Percentiles rank a stretch among this genome's conserved stretches.
These are phyloP conservation scores for Aegilops umbellulata DNA, from an alignment of 176 grass and related monocot species.

Conservation along the genomic window DNA sequence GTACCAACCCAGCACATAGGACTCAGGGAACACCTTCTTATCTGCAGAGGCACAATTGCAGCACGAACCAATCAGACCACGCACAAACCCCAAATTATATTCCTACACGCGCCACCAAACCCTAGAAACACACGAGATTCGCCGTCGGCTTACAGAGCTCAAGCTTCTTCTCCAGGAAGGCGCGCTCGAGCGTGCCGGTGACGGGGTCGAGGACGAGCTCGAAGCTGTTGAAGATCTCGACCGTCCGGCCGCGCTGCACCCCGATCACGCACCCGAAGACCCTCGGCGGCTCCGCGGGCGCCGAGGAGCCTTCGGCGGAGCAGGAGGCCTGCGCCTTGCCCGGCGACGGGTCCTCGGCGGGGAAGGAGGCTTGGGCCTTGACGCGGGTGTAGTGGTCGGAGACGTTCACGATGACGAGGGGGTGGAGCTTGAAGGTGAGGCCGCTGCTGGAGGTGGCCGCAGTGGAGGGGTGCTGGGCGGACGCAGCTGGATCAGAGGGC, in stretches of 20 bases:
- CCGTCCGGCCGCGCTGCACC: slow-evolving; percentile 81
- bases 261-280: slow-evolving; percentile 98
- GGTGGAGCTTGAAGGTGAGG: slow-evolving; percentile 98
- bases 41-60: slow-evolving; percentile 53
- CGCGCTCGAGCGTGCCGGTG: slow-evolving; percentile 76
- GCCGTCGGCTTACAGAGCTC: slow-evolving; percentile 69
- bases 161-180: slow-evolving; percentile 99
- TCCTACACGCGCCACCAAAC: background rate
- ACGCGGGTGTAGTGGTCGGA: slow-evolving; percentile 98
- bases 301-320: slow-evolving; percentile 32
- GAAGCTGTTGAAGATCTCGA: slow-evolving; percentile 99
- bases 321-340: slow-evolving; percentile 60
- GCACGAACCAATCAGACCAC: slow-evolving; percentile 26
- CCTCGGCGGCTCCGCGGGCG: slow-evolving; percentile 31
- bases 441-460: slow-evolving; percentile 70
- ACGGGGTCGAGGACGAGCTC: slow-evolving; percentile 89
- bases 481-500: slow-evolving; percentile 14
- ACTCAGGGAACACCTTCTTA: slow-evolving; percentile 98
- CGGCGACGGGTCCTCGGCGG: slow-evolving; percentile 22
- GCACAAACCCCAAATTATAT: slow-evolving; percentile 19
- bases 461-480: background rate
- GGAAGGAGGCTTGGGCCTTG: slow-evolving; percentile 71
- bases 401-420: slow-evolving; percentile 94
- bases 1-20: slow-evolving; percentile 94
- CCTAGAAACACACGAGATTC: background rate